Evolutionary conservation across 1,284 basidiomycete genomes (phyloP), one percentile per base, ranked within the genome.

Genomic region (Pterulicium gracile): DNA sequence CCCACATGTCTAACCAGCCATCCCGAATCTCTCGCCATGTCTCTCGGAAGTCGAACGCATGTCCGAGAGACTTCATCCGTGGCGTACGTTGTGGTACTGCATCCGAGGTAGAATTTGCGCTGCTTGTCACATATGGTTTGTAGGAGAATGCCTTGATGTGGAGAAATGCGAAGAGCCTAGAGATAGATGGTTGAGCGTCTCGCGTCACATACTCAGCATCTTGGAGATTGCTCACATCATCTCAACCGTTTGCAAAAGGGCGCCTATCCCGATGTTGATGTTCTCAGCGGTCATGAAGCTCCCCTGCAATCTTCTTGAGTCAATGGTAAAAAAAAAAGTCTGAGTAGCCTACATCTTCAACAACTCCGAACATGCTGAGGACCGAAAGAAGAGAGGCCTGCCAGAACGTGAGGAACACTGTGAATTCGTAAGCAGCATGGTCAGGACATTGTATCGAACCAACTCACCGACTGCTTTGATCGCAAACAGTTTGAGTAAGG

Each of bases 361-460:
- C 75, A 2, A 82, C 68, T 1, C 72, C 72, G 45, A 82, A 66
- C 61, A 73, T 68, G 34, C 69, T 72, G n/a, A 88, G 69, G 3
- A 78, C 51, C 2, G 76, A 75, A 14, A 88, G 67, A 36, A 77
- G 66, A 0, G 75, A 77, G 5, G 78, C 74, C 60, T 88, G 85
- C 86, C 85, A 88, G 56, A 89, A 88, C 12, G 81, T 86, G 32
- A 88, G 65, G 58, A 88, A 88, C 0, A 88, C 83, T 77, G 19
- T 21, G 17, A 32, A 13, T 36, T 40, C 7, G 14, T 43, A 24
- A 7, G 5, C 12, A 4, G 17, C 17, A 39, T 14, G 18, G 35
- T 14, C 19, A 13, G 44, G 32, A 2, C 49, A 10, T n/a, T 42
- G 47, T 18, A 17, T 24, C 4, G n/a, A 35, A 39, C 22, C 7